These are phyloP conservation scores for Globisporangium nagaii DNA, from an alignment of 352 stramenopile species.

Conservation along the genomic window DNA sequence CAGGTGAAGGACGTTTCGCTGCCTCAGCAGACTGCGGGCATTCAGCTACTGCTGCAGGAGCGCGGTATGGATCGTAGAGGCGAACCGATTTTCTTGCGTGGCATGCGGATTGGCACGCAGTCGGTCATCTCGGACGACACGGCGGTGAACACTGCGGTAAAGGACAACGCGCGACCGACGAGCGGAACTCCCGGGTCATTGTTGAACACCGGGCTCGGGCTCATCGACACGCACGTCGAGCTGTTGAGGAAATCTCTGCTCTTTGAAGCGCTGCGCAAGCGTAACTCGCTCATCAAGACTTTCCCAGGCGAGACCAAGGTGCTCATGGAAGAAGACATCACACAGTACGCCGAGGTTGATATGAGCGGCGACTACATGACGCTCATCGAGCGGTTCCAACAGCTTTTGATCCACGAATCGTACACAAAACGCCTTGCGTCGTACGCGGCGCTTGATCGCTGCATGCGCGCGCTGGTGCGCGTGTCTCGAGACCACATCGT, in stretches of 20 bases:
- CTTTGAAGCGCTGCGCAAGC: conserved; percentile 59
- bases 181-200: conserved; percentile 8
- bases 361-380: conserved; percentile 64
- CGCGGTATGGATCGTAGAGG: conserved; percentile 57
- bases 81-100: conserved; percentile 47
- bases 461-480: conserved; percentile 44
- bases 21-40: conserved; percentile 26
- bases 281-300: conserved; percentile 64
- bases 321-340: conserved; percentile 32
- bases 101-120: conserved; percentile 60
- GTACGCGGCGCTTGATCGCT: conserved; percentile 62
- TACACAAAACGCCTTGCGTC: conserved; percentile 53
- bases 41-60: conserved; percentile 43
- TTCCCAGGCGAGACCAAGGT: conserved; percentile 49
- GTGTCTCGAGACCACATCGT: conserved; percentile 38
- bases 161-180: neutral
- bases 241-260: conserved; percentile 53
- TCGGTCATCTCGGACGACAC: conserved; percentile 16
- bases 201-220: conserved; percentile 45
- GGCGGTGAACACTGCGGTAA: neutral
- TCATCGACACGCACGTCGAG: conserved; percentile 66
- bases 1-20: conserved; percentile 48
- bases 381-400: conserved; percentile 62
- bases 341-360: conserved; percentile 55
- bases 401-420: conserved; percentile 58